Base-by-base conservation (phyloP, 345 rosid genomes). In the Camelina neglecta region DNA sequence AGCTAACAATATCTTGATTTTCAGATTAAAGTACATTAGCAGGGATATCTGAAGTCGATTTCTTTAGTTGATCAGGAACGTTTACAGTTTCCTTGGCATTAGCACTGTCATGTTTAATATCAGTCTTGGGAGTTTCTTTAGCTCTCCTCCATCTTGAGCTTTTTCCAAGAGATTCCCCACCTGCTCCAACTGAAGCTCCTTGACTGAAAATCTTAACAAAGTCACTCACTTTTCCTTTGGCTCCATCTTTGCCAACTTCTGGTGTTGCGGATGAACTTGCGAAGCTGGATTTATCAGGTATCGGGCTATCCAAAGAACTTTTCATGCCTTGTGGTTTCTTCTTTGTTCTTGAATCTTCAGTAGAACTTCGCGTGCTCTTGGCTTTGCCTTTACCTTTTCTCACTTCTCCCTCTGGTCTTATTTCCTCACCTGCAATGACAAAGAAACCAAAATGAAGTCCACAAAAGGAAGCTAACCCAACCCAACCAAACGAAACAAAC, bases 201-300 rank as follows among this genome's bases (percentile, higher is more conserved):
- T 84, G 91, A 67, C 81, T 91, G 83, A 91, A 91, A 44, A 87
- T 82, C 69, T 87, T 88, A 45, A 91, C 81, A 65, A 91, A 93
- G n/a, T 90, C 96, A 79, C 81, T 90, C 58, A 93, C 90, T 81
- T 82, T 93, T 79, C 92, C 93, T 65, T 58, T 81, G 39, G 11
- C 83, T 72, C 84, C 79, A 57, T 56, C 77, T 75, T 84, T 87
- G 56, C 68, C 80, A 31, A 55, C 70, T 69, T 84, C 87, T 23
- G 41, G 51, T 12, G 67, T 65, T 50, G 60, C 73, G 7, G 39
- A 73, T 12, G 86, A 73, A 39, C 76, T 79, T 42, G 67, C 84
- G 15, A 39, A n/a, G 64, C 74, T 64, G 67, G 78, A 56, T 84
- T 80, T 78, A 63, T 73, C 72, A 6, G 64, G 77, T 71, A 73